phyloP scores from a whole-genome alignment of 2,329 filamentous ascomycete species.

The Monosporascus sp. region DNA sequence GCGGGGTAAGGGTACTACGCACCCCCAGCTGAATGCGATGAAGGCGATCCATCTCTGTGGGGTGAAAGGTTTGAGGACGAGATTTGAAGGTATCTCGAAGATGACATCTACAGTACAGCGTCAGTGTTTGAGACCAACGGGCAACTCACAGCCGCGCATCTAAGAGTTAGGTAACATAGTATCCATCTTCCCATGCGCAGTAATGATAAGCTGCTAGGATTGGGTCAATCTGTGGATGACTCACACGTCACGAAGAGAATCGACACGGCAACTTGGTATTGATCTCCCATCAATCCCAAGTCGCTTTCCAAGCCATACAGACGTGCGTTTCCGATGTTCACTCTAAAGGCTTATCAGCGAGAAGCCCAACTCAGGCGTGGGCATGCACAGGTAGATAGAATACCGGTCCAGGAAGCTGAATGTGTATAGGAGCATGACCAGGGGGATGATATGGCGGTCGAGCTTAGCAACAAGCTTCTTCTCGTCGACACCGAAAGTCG shows the following conservation, averaged over 20 bases:
- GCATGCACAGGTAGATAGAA: slow-evolving; percentile 20
- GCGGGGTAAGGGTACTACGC: background rate
- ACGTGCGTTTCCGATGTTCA: slow-evolving; percentile 69
- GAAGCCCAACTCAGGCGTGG: slow-evolving; percentile 1
- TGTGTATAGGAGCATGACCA: slow-evolving; percentile 66
- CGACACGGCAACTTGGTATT: slow-evolving; percentile 65
- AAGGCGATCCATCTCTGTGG: slow-evolving; percentile 60
- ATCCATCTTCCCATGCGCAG: too few species aligned
- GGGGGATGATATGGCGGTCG: slow-evolving; percentile 58
- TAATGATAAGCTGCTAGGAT: background rate
- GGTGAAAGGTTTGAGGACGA: slow-evolving; percentile 57
- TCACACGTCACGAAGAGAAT: slow-evolving; percentile 61
- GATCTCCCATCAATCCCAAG: slow-evolving; percentile 52
- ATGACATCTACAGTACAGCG: slow-evolving; percentile 29
- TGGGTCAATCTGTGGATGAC: slow-evolving; percentile 27
- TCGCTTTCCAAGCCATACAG: slow-evolving; percentile 61
- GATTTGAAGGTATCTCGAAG: slow-evolving; percentile 61
- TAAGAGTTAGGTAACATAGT: too few species aligned
- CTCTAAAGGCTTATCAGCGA: slow-evolving; percentile 30
- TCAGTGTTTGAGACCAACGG: background rate
- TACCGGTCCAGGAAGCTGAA: slow-evolving; percentile 71
- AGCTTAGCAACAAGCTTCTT: slow-evolving; percentile 58
- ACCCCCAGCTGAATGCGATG: slow-evolving; percentile 59
- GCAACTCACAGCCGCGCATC: too few species aligned
- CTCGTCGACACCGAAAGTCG: slow-evolving; percentile 34